Evolutionary conservation across 176 grass and related monocot species (phyloP), one percentile per base, ranked within the genome.

Genomic region (Zea luxurians): DNA sequence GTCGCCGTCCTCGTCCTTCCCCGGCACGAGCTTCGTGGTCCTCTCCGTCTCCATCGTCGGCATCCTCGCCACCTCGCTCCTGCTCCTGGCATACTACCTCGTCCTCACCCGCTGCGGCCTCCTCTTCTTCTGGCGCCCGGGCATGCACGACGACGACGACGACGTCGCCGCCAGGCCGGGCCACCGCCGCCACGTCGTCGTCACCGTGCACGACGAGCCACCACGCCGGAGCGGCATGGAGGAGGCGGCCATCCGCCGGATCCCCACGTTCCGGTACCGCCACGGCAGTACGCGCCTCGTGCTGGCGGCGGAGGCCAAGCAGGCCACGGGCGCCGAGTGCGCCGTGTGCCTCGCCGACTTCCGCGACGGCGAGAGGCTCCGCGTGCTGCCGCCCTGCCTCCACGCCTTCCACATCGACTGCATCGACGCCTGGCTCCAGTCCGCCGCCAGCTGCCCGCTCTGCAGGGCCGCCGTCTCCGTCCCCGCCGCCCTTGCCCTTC

Each of bases 361-460:
- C 76, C 80, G 74, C 13, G 61, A 73, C 8, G 91, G 83, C 67
- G 89, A 98, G 87, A 80, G 81, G 77, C 75, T 97, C 46, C 48
- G 91, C 44, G 68, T 71, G 50, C 85, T 97, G 37, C 91, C 94
- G n/a, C 63, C 83, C 40, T 97, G 94, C 68, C 83, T 80, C 78
- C 94, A 97, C 78, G 77, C 77, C 45, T 97, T 97, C 92, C 94
- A 97, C 85, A 88, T 92, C 58, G 91, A 97, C 83, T 97, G 94
- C 83, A 94, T 97, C 65, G 95, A 97, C 62, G 91, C 87, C 4
- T 97, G 95, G 95, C 95, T 97, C n/a, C 87, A 92, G 36, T 71
- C 77, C 84, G 80, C 78, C 54, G 71, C 91, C 43, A 97, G 66
- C 80, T 97, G 95, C 82, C 95, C 91, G 5, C 88, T 98, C 53